Percentiles rank a stretch among this genome's conserved stretches.
These are phyloP conservation scores for Vigna unguiculata DNA, from an alignment of 306 rosid species.

Conservation along the genomic window DNA sequence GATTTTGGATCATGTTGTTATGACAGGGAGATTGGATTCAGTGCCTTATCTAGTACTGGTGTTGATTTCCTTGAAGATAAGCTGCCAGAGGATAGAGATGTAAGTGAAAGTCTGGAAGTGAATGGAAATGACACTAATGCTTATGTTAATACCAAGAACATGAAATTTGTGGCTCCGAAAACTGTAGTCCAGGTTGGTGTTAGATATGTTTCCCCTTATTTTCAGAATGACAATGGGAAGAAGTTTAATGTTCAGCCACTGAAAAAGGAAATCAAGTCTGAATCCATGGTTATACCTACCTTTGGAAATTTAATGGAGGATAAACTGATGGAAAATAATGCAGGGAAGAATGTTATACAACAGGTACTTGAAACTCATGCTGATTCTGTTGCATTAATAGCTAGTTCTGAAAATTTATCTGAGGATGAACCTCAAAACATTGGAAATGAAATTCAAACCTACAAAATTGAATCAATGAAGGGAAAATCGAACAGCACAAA, in stretches of 20 bases:
- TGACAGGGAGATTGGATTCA: background rate
- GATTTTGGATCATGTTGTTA: background rate
- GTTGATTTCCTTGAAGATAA: background rate
- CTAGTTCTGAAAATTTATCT: background rate
- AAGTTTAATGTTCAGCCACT: background rate
- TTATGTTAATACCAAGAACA: background rate
- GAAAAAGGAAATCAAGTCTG: background rate
- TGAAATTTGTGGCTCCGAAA: background rate
- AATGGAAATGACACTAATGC: slow-evolving; percentile 4
- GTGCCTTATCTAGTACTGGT: background rate
- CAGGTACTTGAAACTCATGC: slow-evolving; percentile 3
- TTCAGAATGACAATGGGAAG: slow-evolving; percentile 10
- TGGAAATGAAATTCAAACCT: no score
- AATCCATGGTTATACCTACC: background rate
- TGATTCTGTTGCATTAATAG: background rate
- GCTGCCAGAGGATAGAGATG: background rate
- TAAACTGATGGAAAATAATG: background rate
- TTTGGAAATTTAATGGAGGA: background rate
- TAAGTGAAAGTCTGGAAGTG: background rate
- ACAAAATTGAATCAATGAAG: background rate
- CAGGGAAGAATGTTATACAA: background rate
- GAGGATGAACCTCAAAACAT: background rate
- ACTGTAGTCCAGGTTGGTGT: background rate
- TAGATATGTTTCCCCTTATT: slow-evolving; percentile 29
- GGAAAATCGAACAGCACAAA: background rate